These are phyloP conservation scores for Liriodendron chinense DNA, from an alignment of 164 flowering plant genomes.

Conservation along the genomic window DNA sequence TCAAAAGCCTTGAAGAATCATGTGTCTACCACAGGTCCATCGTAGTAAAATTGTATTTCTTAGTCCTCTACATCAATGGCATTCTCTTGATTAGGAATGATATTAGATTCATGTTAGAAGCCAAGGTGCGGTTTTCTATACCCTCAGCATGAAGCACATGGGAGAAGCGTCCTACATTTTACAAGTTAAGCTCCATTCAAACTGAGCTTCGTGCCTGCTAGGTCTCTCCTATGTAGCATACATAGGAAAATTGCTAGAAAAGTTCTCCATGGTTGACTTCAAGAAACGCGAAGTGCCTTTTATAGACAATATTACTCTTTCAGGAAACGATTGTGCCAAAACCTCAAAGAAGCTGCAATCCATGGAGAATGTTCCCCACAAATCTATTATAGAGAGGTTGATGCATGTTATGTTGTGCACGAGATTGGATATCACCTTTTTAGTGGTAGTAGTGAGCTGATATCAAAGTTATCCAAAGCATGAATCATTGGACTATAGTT, in stretches of 20 bases:
- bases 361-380: neutral
- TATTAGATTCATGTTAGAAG: neutral
- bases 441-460: neutral
- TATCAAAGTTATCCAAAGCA: neutral
- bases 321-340: neutral
- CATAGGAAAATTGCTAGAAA: too few species aligned
- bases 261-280: neutral
- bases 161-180: neutral
- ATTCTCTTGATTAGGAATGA: neutral
- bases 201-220: too few species aligned
- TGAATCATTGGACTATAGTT: neutral
- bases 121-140: neutral
- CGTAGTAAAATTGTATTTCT: neutral
- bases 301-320: neutral
- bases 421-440: neutral
- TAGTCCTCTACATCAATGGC: neutral
- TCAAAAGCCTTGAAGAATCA: too few species aligned
- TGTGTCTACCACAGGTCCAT: neutral
- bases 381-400: neutral
- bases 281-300: neutral
- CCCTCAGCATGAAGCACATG: neutral
- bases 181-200: neutral
- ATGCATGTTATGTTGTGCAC: neutral
- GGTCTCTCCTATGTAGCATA: too few species aligned
- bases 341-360: neutral